Evolutionary conservation across 2,329 filamentous ascomycete species (phyloP).

Genomic region (Fusarium xylarioides): DNA sequence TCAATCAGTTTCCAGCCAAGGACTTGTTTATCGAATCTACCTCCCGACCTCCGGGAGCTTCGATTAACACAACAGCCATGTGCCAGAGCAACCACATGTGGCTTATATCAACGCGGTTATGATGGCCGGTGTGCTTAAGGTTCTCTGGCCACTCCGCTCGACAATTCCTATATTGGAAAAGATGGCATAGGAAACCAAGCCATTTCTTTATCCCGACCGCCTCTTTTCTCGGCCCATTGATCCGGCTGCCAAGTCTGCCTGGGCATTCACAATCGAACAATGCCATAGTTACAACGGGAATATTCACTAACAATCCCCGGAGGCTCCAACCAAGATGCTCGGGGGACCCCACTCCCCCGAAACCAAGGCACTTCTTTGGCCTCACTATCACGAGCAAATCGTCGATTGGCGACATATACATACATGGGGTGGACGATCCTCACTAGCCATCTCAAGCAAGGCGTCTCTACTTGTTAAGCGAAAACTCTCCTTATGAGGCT

Average conservation of each 20-base stretch:
- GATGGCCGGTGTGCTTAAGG: constrained; percentile 1
- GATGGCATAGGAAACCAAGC: constrained; percentile 10
- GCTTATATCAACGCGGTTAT: constrained; percentile 15
- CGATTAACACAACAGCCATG: constrained; percentile 15
- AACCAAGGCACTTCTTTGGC: constrained; percentile 25
- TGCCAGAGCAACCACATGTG: constrained; percentile 24
- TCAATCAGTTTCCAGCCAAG: constrained; percentile 6
- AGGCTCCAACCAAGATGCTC: constrained; percentile 22
- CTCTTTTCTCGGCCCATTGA: constrained; percentile 38
- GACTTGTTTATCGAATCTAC: constrained; percentile 1
- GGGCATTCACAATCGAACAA: constrained; percentile 12
- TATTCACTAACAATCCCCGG: constrained; percentile 15
- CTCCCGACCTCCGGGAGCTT: constrained; percentile 8
- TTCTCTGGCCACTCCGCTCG: constrained; percentile 17
- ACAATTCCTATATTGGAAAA: constrained; percentile 21
- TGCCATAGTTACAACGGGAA: constrained; percentile 28
- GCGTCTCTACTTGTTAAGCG: constrained; percentile 24
- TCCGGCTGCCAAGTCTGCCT: constrained; percentile 40
- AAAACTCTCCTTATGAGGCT: constrained; percentile 27
- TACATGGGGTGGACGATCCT: constrained; percentile 31
- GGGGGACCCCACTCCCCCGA: constrained; percentile 29
- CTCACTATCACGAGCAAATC: constrained; percentile 30
- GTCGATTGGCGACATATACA: constrained; percentile 39
- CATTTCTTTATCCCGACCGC: constrained; percentile 17
- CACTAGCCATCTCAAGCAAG: constrained; percentile 33